These are phyloP conservation scores for Trametes sp. DNA, from an alignment of 1,284 basidiomycete genomes.

Conservation along the genomic window DNA sequence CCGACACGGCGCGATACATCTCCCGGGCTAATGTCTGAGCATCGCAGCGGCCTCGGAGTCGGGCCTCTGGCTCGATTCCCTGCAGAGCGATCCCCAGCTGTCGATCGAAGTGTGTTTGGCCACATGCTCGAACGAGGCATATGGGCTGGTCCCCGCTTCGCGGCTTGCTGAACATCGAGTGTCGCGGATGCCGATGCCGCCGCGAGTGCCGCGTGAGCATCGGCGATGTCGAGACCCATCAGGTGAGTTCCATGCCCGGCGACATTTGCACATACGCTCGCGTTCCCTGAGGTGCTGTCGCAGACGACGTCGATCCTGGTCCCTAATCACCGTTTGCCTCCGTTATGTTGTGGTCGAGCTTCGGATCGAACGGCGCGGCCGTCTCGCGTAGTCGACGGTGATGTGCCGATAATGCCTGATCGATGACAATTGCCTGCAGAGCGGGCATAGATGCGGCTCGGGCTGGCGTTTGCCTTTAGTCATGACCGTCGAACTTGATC, in stretches of 20 bases:
- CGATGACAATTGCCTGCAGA: conserved; percentile 2
- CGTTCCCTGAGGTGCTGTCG: conserved; percentile 2
- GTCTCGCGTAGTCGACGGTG: background rate
- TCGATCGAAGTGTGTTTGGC: conserved; percentile 5
- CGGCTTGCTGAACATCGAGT: too few species aligned
- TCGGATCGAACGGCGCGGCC: conserved; percentile 1
- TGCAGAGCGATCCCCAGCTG: background rate
- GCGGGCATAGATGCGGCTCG: conserved; percentile 10
- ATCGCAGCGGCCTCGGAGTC: background rate
- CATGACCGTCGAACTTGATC: background rate
- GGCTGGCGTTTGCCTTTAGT: background rate
- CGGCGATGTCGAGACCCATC: background rate
- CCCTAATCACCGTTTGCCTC: background rate
- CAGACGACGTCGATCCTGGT: conserved; percentile 1
- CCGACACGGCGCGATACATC: background rate
- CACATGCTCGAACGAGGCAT: conserved; percentile 4
- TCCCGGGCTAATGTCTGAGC: background rate
- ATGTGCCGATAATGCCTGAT: conserved; percentile 1
- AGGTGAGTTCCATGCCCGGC: conserved; percentile 17
- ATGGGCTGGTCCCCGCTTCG: background rate
- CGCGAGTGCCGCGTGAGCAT: background rate
- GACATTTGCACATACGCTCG: background rate
- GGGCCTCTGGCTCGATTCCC: background rate
- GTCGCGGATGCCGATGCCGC: background rate
- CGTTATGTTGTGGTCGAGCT: background rate